Conservation (phyloP, 179 eudicot species). For the Dionaea muscipula region DNA sequence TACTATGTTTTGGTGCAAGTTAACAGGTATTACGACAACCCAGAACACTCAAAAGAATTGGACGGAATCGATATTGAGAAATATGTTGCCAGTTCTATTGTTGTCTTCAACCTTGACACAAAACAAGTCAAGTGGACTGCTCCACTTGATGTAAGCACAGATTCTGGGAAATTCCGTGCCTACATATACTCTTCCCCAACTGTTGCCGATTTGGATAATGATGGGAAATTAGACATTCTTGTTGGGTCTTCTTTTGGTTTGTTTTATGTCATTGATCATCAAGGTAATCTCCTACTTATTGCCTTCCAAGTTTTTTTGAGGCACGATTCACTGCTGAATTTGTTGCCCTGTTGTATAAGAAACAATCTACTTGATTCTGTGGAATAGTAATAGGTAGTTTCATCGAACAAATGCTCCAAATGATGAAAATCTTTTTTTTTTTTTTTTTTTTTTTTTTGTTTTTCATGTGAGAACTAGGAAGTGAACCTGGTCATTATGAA, state of each 20-base stretch:
- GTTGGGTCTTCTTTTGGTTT: slow-evolving; percentile 92
- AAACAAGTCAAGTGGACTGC: slow-evolving; percentile 91
- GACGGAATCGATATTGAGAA: slow-evolving; percentile 87
- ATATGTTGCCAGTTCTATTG: slow-evolving; percentile 89
- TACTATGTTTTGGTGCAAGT: slow-evolving; percentile 20
- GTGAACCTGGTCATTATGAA: too few relatives aligned
- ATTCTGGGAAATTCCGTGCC: slow-evolving; percentile 73
- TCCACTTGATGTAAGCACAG: slow-evolving; percentile 71
- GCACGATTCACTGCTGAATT: not conserved
- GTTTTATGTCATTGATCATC: slow-evolving; percentile 86
- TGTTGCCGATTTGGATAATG: slow-evolving; percentile 87
- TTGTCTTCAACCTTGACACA: slow-evolving; percentile 92
- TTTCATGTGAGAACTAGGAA: too few relatives aligned
- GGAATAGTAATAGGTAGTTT: too few relatives aligned
- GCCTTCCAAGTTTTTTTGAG: not conserved
- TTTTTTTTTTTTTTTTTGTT: too few relatives aligned
- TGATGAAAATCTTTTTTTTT: not conserved
- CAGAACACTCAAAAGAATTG: slow-evolving; percentile 84
- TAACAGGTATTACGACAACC: slow-evolving; percentile 91
- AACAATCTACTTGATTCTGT: not conserved
- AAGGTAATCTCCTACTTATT: slow-evolving; percentile 36
- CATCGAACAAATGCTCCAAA: not conserved
- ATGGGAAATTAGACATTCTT: slow-evolving; percentile 86
- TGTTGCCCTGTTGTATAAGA: not conserved
- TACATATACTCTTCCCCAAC: slow-evolving; percentile 84